phyloP scores from a whole-genome alignment of 257 asterid genomes.

The Solanum lignicaule region DNA sequence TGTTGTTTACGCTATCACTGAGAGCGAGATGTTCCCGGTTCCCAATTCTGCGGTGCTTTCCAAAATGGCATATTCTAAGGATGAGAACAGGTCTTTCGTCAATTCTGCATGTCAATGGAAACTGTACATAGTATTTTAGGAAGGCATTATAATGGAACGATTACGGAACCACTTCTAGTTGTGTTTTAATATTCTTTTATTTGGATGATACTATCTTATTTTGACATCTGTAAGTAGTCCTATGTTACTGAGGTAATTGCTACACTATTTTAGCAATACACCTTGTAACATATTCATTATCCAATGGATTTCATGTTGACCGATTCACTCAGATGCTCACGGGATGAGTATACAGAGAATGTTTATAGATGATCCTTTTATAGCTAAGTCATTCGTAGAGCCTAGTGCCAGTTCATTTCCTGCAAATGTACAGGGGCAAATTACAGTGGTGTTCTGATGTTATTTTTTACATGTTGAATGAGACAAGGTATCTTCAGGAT shows the following conservation, averaged over 20 bases:
- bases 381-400: slow-evolving; percentile 38
- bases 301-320: background rate
- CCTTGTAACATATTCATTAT: background rate
- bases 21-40: slow-evolving; percentile 69
- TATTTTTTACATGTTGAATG: slow-evolving; percentile 52
- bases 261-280: slow-evolving; percentile 3
- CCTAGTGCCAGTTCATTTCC: slow-evolving; percentile 38
- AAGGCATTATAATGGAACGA: slow-evolving; percentile 19
- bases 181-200: slow-evolving; percentile 1
- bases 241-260: slow-evolving; percentile 17
- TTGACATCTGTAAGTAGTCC: slow-evolving; percentile 14
- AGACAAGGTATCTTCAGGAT: slow-evolving; percentile 62
- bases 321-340: background rate
- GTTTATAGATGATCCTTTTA: background rate
- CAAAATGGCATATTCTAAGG: slow-evolving; percentile 72
- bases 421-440: slow-evolving; percentile 50
- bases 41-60: slow-evolving; percentile 49
- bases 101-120: slow-evolving; percentile 49
- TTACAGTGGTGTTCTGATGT: slow-evolving; percentile 57
- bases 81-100: slow-evolving; percentile 95
- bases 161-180: slow-evolving; percentile 14
- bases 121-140: slow-evolving; percentile 27
- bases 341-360: background rate
- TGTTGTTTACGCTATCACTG: slow-evolving; percentile 57
- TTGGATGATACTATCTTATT: slow-evolving; percentile 11